phyloP scores from a whole-genome alignment of 257 asterid genomes.

The Linderniella brevidens region DNA sequence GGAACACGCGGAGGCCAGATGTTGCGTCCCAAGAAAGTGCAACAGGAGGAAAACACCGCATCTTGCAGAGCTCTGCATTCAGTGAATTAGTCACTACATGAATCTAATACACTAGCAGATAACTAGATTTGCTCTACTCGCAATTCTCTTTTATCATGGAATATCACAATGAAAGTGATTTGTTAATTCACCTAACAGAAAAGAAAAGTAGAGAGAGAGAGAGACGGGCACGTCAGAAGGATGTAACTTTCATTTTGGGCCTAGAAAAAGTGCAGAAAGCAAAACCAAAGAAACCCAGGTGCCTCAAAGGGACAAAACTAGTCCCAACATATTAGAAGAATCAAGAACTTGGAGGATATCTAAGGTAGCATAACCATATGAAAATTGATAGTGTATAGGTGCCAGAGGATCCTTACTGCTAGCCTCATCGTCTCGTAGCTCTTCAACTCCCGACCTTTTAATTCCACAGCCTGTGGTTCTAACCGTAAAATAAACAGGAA shows the following conservation, averaged over 20 bases:
- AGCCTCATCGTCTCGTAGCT: slow-evolving; percentile 43
- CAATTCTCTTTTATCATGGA: no score
- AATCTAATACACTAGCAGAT: slow-evolving; percentile 7
- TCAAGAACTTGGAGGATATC: slow-evolving; percentile 5
- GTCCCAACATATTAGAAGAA: neutral
- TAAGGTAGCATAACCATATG: no score
- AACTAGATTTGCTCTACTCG: no score
- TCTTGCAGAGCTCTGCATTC: slow-evolving; percentile 69
- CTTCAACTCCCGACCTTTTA: slow-evolving; percentile 61
- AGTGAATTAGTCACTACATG: slow-evolving; percentile 13
- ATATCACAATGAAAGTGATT: no score
- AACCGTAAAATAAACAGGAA: slow-evolving; percentile 59
- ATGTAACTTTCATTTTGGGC: no score
- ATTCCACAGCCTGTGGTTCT: slow-evolving; percentile 88
- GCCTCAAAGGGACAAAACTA: no score
- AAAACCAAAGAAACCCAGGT: no score
- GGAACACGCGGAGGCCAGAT: slow-evolving; percentile 86
- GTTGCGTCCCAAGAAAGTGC: slow-evolving; percentile 93
- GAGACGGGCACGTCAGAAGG: no score
- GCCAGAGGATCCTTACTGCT: slow-evolving; percentile 33
- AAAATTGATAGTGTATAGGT: no score
- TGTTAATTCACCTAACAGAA: no score
- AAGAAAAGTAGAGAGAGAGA: no score
- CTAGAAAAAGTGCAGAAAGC: no score
- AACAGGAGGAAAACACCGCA: slow-evolving; percentile 95